Evolutionary conservation across 2,329 filamentous ascomycete genomes (phyloP).

Genomic region (Hansfordia pulvinata): DNA sequence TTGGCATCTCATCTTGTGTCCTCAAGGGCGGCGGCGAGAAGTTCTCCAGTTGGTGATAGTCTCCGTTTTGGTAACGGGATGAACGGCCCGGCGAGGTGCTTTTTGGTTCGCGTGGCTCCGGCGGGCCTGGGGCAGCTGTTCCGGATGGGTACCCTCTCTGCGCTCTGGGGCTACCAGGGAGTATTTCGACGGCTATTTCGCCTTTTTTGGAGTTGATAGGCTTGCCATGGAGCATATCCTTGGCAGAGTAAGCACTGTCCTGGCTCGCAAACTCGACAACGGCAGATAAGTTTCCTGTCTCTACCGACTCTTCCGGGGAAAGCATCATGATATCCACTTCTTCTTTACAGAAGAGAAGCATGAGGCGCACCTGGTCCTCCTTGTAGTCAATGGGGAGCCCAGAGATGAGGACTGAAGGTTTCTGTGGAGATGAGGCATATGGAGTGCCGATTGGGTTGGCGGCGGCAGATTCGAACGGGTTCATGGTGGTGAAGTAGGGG

Average conservation of each 20-base stretch:
- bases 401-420: constrained; percentile 34
- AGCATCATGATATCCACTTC: constrained; percentile 36
- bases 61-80: constrained; percentile 39
- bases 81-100: constrained; percentile 30
- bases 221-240: constrained; percentile 42
- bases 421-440: constrained; percentile 20
- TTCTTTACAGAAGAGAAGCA: constrained; percentile 46
- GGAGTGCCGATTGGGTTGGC: constrained; percentile 24
- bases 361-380: constrained; percentile 38
- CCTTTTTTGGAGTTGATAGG: constrained; percentile 34
- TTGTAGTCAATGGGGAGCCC: constrained; percentile 39
- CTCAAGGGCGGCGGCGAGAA: constrained; percentile 52
- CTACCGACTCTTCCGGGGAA: constrained; percentile 31
- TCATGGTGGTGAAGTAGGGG: constrained; percentile 16
- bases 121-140: too few relatives aligned
- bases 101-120: too few relatives aligned
- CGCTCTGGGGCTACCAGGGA: constrained; percentile 24
- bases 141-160: constrained; percentile 41
- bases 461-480: constrained; percentile 26
- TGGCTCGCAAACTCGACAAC: constrained; percentile 38
- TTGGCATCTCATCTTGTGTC: too few relatives aligned
- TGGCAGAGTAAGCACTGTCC: constrained; percentile 40
- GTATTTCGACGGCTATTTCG: constrained; percentile 48
- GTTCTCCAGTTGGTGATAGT: constrained; percentile 48
- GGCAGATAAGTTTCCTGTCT: constrained; percentile 35